Evolutionary conservation across 2,329 filamentous ascomycete species (phyloP), one percentile per base, ranked within the genome.

Genomic region (Fonsecaea monophora): DNA sequence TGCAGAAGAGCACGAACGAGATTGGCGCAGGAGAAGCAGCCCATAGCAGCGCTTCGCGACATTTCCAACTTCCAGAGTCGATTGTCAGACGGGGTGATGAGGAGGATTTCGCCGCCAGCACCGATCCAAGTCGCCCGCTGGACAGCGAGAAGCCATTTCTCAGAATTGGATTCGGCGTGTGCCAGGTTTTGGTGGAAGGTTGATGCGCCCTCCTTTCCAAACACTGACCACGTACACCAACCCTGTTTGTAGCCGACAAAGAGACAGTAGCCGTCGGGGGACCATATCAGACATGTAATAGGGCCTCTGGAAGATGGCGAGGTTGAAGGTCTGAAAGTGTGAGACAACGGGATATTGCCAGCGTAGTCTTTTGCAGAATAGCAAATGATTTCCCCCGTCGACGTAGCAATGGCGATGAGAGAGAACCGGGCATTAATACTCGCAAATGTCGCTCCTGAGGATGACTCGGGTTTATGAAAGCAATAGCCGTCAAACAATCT

Each of bases 201-300:
- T 72, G 88, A 92, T 63, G 90, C 93, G 13, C 93, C 90, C 2
- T 90, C 86, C 78, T 97, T 97, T 38, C 95, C 95, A 78, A 96
- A 99, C 42, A 98, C 95, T 77, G 94, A 98, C 94, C 94, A 99
- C 55, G 89, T 94, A 4, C 92, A 90, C 95, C 95, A 99, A 0
- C 95, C 96, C 66, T 90, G 89, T 74, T 95, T 90, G 75, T 94
- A 98, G 1, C 94, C 95, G 53, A 91, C 93, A 78, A 99, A 97
- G 8, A 99, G 85, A 77, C 94, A 97, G 77, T 98, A 97, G 18
- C 95, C 95, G 77, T 99, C 95, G 0, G 94, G 93, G 0, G 95
- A 97, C 81, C 97, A 99, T 67, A 82, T 88, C 71, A 99, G 79
- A 35, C 89, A 90, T 1, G 87, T 92, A 60, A 97, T 81, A 12